phyloP scores from a whole-genome alignment of 1,139 yeast genomes.

The Blastobotrys raffinosifermentans region DNA sequence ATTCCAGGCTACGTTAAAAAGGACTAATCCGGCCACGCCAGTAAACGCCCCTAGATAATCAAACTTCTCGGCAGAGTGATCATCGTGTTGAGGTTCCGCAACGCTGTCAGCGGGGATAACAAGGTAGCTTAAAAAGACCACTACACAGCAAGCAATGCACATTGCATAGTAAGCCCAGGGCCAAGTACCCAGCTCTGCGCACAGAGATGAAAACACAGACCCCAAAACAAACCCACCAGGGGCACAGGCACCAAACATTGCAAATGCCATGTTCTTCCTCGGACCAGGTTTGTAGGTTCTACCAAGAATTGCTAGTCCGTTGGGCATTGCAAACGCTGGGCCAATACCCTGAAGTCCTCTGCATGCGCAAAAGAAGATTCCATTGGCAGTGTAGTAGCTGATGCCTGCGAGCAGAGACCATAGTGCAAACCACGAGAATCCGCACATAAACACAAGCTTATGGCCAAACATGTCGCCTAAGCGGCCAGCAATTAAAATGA shows the following conservation, averaged over 20 bases:
- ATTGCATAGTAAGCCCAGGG: constrained; percentile 52
- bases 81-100: constrained; percentile 19
- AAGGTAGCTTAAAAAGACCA: constrained; percentile 34
- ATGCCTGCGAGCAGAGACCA: constrained; percentile 51
- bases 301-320: constrained; percentile 51
- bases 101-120: constrained; percentile 38
- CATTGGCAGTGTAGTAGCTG: constrained; percentile 38
- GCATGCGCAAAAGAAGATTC: constrained; percentile 44
- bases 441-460: constrained; percentile 42
- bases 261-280: constrained; percentile 40
- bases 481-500: constrained; percentile 55
- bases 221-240: constrained; percentile 54
- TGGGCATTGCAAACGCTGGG: constrained; percentile 52
- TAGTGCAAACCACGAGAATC: constrained; percentile 44
- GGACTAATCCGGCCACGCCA: constrained; percentile 46
- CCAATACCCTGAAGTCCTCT: constrained; percentile 60
- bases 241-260: constrained; percentile 52
- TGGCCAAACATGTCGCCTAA: constrained; percentile 62
- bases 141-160: constrained; percentile 34
- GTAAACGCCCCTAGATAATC: constrained; percentile 45
- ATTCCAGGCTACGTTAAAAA: constrained; percentile 53
- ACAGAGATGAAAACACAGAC: constrained; percentile 41
- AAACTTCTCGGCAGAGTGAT: constrained; percentile 26
- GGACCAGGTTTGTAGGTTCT: constrained; percentile 44
- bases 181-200: constrained; percentile 46